These are phyloP conservation scores for Saturnispora mendoncae DNA, from an alignment of 805 yeast species.

Conservation along the genomic window DNA sequence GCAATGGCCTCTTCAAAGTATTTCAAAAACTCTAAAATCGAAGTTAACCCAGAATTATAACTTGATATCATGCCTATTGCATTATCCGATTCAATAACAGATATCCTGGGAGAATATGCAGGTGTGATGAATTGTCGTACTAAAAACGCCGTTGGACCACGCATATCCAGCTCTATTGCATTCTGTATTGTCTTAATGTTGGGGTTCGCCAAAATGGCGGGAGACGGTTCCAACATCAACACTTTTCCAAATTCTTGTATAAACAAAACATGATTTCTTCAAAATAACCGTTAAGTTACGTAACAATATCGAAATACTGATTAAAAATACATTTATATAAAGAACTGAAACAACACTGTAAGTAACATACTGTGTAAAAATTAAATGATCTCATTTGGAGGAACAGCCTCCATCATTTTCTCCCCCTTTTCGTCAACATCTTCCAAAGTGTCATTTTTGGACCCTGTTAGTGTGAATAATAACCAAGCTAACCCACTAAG, in stretches of 20 bases:
- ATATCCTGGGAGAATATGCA: constrained; percentile 27
- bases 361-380: no score
- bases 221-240: constrained; percentile 1
- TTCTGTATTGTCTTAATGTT: not conserved
- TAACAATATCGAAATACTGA: no score
- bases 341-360: not conserved
- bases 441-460: constrained; percentile 32
- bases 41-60: constrained; percentile 5
- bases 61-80: constrained; percentile 15
- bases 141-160: constrained; percentile 24
- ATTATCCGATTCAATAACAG: constrained; percentile 22
- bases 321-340: not conserved
- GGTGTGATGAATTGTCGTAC: constrained; percentile 24
- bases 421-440: constrained; percentile 43
- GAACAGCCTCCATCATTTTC: constrained; percentile 53
- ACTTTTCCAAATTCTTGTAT: no score
- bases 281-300: no score
- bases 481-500: constrained; percentile 34
- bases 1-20: constrained; percentile 18
- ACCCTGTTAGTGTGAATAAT: constrained; percentile 25
- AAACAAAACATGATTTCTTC: not conserved
- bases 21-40: constrained; percentile 19
- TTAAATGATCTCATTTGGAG: constrained; percentile 31
- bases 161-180: constrained; percentile 17
- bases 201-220: not conserved